Base-by-base conservation (phyloP, 2,329 filamentous ascomycete genomes). In the Chaetomiaceae sp. region DNA sequence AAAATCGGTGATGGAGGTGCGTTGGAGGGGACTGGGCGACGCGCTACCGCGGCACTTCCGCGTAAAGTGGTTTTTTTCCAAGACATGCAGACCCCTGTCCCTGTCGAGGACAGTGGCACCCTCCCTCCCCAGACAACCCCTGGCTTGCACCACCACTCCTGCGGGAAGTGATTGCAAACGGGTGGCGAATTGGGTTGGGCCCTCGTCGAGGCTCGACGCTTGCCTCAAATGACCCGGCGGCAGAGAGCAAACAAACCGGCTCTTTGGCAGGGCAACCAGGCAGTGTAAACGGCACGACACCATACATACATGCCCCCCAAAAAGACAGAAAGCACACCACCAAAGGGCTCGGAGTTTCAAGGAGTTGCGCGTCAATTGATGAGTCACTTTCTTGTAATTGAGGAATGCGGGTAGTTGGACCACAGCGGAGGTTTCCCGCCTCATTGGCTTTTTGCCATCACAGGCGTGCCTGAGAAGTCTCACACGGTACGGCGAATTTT, bases 31-130 rank as follows among this genome's bases (percentile, higher is more conserved):
- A 36, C 56, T 48, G 46, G 51, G 56, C 30, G 57, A 64, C 61
- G 58, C 62, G 61, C 58, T 50, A 53, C 54, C 57, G 61, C 58
- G 61, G 58, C 59, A 58, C 58, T 54, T 59, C 62, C 63, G 65
- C 59, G 64, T 67, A 65, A 63, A 67, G 64, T 66, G 64, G 58
- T 64, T 44, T 30, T 29, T 44, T 62, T 44, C 45, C 52, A 52
- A 55, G 57, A 55, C 54, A 59, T 57, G 52, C 53, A 53, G 57
- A 60, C 60, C 60, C 60, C 56, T 62, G 61, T 49, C 49, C 50
- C 51, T 44, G 40, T 29, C 48, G 37, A 46, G 51, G 48, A 42
- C 32, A 21, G 37, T 49, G 51, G 14, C 46, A 53, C 45, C n/a
- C n/a, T n/a, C n/a, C n/a, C 50, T 38, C 30, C 23, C 33, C 52